Base-by-base conservation (phyloP, 345 rosid species). In the Brassica carinata region DNA sequence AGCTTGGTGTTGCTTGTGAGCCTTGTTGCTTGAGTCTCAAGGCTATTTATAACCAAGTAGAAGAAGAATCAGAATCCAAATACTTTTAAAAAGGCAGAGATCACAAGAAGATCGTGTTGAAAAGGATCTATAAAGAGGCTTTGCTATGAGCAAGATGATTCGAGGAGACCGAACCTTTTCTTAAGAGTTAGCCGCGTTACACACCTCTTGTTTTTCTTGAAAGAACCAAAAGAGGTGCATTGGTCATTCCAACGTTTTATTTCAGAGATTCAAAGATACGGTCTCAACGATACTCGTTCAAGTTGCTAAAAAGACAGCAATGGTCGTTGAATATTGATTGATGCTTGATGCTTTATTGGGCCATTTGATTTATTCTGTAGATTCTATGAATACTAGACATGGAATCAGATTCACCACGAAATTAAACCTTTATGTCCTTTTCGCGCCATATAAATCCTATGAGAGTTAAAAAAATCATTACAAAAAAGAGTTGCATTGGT, bases 351-450 rank as follows among this genome's bases (percentile, higher is more conserved):
- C 30, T 53, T 40, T 43, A 23, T 23, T 15, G 61, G 58, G n/a
- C 58, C 58, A 51, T n/a, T 51, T 45, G 1, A 48, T 48, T 4
- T 51, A 51, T 51, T 51, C 18, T 51, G 58, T 17, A 51, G 58
- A 51, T 51, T 51, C 58, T 51, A 13, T 13, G 6, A 13, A 14
- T 43, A 43, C 4, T 13, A 18, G 61, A 55, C 61, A 6, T 17
- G 61, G 61, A 55, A 55, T 55, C 58, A 51, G 62, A 63, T 74
- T 61, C 38, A 63, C 30, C 69, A 74, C 61, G 48, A 26, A 62
- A 23, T 0, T 15, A 1, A 55, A 0, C 17, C 6, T 72, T 61
- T 36, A 4, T 14, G 26, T 73, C 27, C 2, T 62, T 74, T 45
- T 43, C 13, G 69, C 43, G 70, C 77, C 70, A 63, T 10, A 43